Percentiles rank a stretch among this genome's conserved stretches.
These are phyloP conservation scores for Rhodotorula toruloides DNA, from an alignment of 768 basidiomycete genomes.

Conservation along the genomic window DNA sequence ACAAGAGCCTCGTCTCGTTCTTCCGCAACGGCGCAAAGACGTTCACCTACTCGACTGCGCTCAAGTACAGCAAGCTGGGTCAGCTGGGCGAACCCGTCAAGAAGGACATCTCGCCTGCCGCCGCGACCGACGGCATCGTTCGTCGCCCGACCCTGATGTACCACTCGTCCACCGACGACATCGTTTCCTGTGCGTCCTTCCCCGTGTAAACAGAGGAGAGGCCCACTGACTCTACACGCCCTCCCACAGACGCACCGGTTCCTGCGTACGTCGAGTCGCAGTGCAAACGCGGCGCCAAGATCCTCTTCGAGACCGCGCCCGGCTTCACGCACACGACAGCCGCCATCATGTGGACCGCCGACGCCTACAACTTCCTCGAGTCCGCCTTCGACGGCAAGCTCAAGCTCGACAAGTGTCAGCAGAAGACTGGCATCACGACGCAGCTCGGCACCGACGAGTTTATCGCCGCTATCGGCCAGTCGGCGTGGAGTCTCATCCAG, in stretches of 20 bases:
- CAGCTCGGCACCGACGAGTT: background rate
- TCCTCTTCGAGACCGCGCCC: background rate
- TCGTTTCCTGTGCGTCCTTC: no score
- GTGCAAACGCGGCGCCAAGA: conserved; percentile 8
- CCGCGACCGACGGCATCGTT: background rate
- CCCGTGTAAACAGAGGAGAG: no score
- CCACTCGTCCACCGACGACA: background rate
- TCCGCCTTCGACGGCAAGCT: background rate
- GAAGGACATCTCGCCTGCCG: background rate
- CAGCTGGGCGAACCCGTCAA: background rate
- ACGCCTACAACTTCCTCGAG: conserved; percentile 2
- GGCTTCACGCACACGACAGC: background rate
- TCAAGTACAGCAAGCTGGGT: background rate
- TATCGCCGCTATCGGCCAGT: background rate
- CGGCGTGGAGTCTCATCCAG: background rate
- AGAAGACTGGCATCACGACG: background rate
- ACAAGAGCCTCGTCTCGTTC: background rate
- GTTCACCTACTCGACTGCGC: no score
- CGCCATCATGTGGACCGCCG: background rate
- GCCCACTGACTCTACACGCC: no score
- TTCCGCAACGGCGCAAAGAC: background rate
- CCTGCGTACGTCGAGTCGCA: background rate
- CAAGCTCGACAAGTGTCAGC: background rate
- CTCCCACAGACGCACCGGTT: conserved; percentile 8
- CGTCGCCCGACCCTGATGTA: background rate